Evolutionary conservation across 257 asterid genomes (phyloP).

Genomic region (Solanum boliviense): DNA sequence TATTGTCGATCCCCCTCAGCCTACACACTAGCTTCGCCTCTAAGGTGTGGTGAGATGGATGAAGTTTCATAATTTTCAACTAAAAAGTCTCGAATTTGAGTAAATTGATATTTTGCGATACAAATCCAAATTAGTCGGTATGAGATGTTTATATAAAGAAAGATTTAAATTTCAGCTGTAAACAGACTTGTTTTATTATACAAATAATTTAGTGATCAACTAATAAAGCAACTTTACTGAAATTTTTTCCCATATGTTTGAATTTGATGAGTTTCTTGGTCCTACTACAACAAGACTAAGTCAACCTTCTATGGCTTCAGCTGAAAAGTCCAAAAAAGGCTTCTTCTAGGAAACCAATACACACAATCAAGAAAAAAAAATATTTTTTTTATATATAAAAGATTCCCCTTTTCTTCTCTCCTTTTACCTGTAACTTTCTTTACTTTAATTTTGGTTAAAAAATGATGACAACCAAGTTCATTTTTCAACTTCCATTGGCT

Average conservation of each 20-base stretch:
- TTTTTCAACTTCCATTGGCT: neutral
- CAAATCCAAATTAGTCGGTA: neutral
- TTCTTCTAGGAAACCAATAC: constrained; percentile 1
- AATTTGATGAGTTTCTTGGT: neutral
- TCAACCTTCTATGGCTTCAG: constrained; percentile 22
- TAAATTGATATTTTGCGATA: rapidly evolving
- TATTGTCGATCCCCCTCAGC: neutral
- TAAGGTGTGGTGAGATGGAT: neutral
- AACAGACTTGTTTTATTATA: neutral
- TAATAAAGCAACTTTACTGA: neutral
- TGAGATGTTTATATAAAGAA: neutral
- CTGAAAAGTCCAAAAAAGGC: constrained; percentile 11
- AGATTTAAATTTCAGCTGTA: neutral
- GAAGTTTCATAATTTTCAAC: neutral
- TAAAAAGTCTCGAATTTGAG: rapidly evolving
- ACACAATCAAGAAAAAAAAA: neutral
- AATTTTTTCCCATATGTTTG: neutral
- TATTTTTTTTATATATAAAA: neutral
- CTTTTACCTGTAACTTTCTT: neutral
- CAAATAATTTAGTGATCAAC: neutral
- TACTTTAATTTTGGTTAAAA: neutral
- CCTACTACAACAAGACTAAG: constrained; percentile 12
- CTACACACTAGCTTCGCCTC: neutral
- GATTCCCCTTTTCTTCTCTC: neutral
- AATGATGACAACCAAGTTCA: neutral